Conservation (phyloP, 23 red algal species). For the Cyanidioschyzon merolae region DNA sequence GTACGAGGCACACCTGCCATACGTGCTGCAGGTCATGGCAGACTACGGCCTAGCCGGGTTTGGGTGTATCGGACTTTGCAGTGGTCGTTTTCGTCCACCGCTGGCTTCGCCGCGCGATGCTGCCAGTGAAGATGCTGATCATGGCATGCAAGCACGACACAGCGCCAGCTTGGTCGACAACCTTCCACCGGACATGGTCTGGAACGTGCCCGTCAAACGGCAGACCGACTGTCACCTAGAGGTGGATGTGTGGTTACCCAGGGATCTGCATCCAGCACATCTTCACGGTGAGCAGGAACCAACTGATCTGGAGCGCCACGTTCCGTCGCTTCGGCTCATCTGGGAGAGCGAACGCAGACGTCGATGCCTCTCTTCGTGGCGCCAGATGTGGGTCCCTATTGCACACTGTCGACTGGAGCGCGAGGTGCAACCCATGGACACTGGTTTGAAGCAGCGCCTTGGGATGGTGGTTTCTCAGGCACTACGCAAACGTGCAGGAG, state of each 20-base stretch:
- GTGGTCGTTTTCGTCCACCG: conserved; percentile 44
- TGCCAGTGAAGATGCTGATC: not conserved
- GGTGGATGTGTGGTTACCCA: conserved; percentile 35
- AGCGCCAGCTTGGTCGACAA: not conserved
- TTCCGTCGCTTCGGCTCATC: conserved; percentile 6
- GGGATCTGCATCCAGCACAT: conserved; percentile 32
- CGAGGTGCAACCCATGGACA: not conserved
- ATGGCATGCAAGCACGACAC: not conserved
- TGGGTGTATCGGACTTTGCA: conserved; percentile 42
- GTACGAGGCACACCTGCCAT: conserved; percentile 61
- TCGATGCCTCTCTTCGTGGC: not conserved
- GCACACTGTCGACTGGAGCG: not conserved
- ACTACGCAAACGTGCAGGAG: not conserved
- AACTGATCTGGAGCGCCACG: not conserved
- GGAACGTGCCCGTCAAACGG: conserved; percentile 32
- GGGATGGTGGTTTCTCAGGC: not conserved
- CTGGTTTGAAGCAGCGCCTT: not conserved
- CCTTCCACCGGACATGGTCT: conserved; percentile 23
- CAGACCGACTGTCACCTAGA: conserved; percentile 37
- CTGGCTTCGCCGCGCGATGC: too few relatives aligned
- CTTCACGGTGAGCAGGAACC: not conserved
- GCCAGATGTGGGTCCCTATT: conserved; percentile 8
- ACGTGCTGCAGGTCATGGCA: conserved; percentile 53
- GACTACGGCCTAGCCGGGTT: conserved; percentile 69
- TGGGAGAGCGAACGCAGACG: conserved; percentile 9